Percentiles rank a stretch among this genome's conserved stretches.
These are phyloP conservation scores for Globisporangium polare DNA, from an alignment of 352 stramenopile species.

Conservation along the genomic window DNA sequence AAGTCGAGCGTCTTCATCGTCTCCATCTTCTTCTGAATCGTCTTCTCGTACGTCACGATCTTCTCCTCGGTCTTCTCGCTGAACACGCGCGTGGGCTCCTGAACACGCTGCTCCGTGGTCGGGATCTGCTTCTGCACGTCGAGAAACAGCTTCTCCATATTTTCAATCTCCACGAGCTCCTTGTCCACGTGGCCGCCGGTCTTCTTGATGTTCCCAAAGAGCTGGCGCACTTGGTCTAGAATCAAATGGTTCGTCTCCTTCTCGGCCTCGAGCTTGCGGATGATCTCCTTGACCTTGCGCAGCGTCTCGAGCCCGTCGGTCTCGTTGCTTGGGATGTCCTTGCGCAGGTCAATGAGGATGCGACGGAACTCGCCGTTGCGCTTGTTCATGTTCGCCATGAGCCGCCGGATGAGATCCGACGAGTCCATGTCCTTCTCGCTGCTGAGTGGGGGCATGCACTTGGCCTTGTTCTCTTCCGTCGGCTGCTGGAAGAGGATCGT, in stretches of 20 bases:
- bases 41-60: slow-evolving; percentile 91
- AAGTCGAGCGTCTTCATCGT: slow-evolving; percentile 81
- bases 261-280: slow-evolving; percentile 71
- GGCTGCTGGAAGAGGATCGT: slow-evolving; percentile 37
- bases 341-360: slow-evolving; percentile 72
- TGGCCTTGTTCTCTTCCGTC: slow-evolving; percentile 68
- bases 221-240: slow-evolving; percentile 71
- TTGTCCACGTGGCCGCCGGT: slow-evolving; percentile 80
- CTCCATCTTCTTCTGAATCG: slow-evolving; percentile 81
- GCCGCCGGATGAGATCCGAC: slow-evolving; percentile 54
- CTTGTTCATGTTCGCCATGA: slow-evolving; percentile 85
- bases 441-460: slow-evolving; percentile 64
- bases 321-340: slow-evolving; percentile 81
- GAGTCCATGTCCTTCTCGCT: slow-evolving; percentile 76
- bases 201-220: slow-evolving; percentile 81
- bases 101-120: slow-evolving; percentile 64
- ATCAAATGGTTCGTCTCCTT: slow-evolving; percentile 65
- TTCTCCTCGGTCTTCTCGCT: slow-evolving; percentile 92
- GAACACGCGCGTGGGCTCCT: slow-evolving; percentile 81
- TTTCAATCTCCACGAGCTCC: slow-evolving; percentile 76
- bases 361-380: slow-evolving; percentile 79
- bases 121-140: slow-evolving; percentile 82
- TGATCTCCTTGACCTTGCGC: slow-evolving; percentile 82
- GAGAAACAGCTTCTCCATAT: slow-evolving; percentile 77
- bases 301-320: slow-evolving; percentile 74